Conservation (phyloP, 495 filamentous ascomycete species). For the Aspergillus nanangensis region DNA sequence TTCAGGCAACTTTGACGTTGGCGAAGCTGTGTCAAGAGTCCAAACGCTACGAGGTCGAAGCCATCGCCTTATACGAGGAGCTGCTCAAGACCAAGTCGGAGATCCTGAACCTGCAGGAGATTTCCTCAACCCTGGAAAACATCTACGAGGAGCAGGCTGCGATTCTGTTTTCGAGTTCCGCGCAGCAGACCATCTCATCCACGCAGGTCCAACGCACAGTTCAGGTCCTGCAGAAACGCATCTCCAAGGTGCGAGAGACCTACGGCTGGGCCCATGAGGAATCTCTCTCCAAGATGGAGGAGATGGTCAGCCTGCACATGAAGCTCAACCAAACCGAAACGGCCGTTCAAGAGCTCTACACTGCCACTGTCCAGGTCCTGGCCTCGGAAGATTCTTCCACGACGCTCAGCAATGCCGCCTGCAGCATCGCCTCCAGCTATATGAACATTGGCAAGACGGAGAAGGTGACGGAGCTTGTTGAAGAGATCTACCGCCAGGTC, state of each 20-base stretch:
- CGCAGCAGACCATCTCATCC: slow-evolving; percentile 23
- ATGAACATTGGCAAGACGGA: slow-evolving; percentile 25
- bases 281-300: slow-evolving; percentile 30
- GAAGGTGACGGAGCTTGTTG: slow-evolving; percentile 26
- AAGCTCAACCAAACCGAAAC: slow-evolving; percentile 25
- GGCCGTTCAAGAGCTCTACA: slow-evolving; percentile 27
- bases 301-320: slow-evolving; percentile 31
- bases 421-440: slow-evolving; percentile 30
- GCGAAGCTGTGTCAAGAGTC: slow-evolving; percentile 37
- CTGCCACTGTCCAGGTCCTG: slow-evolving; percentile 33
- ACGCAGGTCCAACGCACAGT: slow-evolving; percentile 26
- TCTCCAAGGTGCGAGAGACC: slow-evolving; percentile 23
- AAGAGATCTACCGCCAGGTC: slow-evolving; percentile 39
- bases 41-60: slow-evolving; percentile 31
- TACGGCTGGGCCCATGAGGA: slow-evolving; percentile 39
- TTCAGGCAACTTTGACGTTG: slow-evolving; percentile 33
- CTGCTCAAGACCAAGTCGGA: slow-evolving; percentile 28
- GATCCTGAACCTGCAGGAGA: slow-evolving; percentile 25
- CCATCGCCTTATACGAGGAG: slow-evolving; percentile 34
- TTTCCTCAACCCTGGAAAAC: slow-evolving; percentile 30
- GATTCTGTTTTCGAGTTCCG: slow-evolving; percentile 10
- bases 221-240: slow-evolving; percentile 26
- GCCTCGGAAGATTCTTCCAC: slow-evolving; percentile 26
- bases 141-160: slow-evolving; percentile 36
- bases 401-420: slow-evolving; percentile 25